A percentile compares a stretch with the other conserved stretches of the same genome.
Conservation (phyloP, 2,329 filamentous ascomycete genomes). For the Neospermospora avenae region DNA sequence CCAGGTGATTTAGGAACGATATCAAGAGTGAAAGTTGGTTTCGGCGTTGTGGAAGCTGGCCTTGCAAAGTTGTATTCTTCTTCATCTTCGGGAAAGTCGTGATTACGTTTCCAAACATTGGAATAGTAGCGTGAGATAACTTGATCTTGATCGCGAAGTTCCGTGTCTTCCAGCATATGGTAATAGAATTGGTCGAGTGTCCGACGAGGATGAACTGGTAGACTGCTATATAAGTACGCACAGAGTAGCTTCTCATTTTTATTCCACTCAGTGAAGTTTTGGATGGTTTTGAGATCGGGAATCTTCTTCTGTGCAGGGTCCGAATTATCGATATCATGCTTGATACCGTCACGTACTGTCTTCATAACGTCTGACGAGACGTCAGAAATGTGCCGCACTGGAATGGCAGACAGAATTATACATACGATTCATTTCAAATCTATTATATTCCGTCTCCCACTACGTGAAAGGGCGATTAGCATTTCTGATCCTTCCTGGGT, state of each 20-base stretch:
- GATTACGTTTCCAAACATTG: neutral
- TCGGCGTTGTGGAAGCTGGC: neutral
- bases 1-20: neutral
- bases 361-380: neutral
- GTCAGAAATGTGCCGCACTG: neutral
- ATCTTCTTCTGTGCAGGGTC: neutral
- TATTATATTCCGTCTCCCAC: constrained; percentile 13
- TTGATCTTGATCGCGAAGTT: constrained; percentile 34
- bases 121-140: constrained; percentile 15
- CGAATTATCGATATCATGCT: constrained; percentile 1
- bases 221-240: constrained; percentile 13
- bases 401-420: neutral
- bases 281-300: constrained; percentile 11
- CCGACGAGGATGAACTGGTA: constrained; percentile 41
- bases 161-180: constrained; percentile 30
- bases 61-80: neutral
- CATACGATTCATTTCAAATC: constrained; percentile 12
- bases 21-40: neutral
- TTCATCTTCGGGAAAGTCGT: neutral
- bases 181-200: constrained; percentile 33
- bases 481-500: too few relatives aligned
- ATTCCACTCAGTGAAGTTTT: constrained; percentile 1
- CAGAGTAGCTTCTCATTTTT: constrained; percentile 14
- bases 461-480: too few relatives aligned
- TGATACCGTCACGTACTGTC: neutral